Percentiles rank a stretch among this genome's conserved stretches.
phyloP scores from a whole-genome alignment of 805 yeast species.

The Yarrowia porcina region DNA sequence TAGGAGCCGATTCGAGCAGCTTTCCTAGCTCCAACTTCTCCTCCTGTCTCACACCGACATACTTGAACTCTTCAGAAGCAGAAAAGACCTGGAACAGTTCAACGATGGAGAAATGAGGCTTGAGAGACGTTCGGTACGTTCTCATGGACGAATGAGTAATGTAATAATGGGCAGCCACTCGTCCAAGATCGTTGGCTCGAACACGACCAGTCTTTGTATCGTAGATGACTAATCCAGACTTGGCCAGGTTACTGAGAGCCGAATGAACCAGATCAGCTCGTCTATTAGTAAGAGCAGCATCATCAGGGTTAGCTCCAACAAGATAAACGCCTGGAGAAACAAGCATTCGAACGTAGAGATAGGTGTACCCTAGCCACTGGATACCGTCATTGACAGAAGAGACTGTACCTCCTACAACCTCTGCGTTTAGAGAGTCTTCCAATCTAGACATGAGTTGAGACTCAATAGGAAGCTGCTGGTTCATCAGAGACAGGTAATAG shows the following conservation, averaged over 20 bases:
- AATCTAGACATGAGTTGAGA: conserved; percentile 72
- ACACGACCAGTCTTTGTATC: conserved; percentile 50
- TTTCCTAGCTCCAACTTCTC: conserved; percentile 72
- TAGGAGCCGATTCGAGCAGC: conserved; percentile 71
- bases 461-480: conserved; percentile 89
- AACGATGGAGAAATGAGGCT: conserved; percentile 61
- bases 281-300: conserved; percentile 45
- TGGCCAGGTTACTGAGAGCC: conserved; percentile 59
- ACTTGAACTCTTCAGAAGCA: conserved; percentile 78
- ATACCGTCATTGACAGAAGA: conserved; percentile 61
- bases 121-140: conserved; percentile 58
- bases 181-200: conserved; percentile 66
- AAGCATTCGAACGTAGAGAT: conserved; percentile 74
- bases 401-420: conserved; percentile 71
- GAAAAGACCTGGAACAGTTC: conserved; percentile 79
- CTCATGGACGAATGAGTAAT: conserved; percentile 72
- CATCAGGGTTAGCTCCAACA: conserved; percentile 60
- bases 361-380: conserved; percentile 76
- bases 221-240: conserved; percentile 59
- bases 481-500: conserved; percentile 83
- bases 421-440: conserved; percentile 81
- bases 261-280: conserved; percentile 72
- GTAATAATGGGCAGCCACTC: conserved; percentile 82
- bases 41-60: conserved; percentile 80
- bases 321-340: conserved; percentile 70